Base-by-base conservation (phyloP, 805 yeast genomes). In the Pichia deserticola region DNA sequence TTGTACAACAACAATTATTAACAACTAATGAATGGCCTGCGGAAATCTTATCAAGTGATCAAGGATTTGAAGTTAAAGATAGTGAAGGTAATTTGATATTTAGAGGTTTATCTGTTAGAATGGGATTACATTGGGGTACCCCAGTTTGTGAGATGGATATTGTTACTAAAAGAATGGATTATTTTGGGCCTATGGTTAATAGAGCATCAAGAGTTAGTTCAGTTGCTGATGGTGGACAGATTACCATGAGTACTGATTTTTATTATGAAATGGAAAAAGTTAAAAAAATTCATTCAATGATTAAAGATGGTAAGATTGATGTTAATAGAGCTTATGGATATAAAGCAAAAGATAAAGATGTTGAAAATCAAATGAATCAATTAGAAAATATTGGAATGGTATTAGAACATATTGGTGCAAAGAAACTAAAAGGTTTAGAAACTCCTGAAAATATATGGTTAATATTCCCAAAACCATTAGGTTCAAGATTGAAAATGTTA, bases 101-200 rank as follows among this genome's bases (percentile, higher is more conserved):
- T 68, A 74, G 93, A 50, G 99, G 99, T 2, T 70, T 93, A 41
- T 86, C 95, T 0, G 99, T 93, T 9, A 78, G 99, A 62, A 93
- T 93, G 98, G 99, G 99, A 53, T 79, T 89, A 40, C 98, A 93
- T 66, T 93, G 98, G 96, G 99, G 99, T 54, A 75, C 85, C 1
- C 98, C 99, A 0, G 97, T 92, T 40, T 88, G 95, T 60, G 99
- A 93, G 65, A 78, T 85, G 7, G 99, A 93, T 70, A 84, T 92
- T 52, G 90, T 90, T 48, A 93, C 99, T 0, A 81, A 89, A 57
- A 81, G 99, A 71, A 93, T 93, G 99, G 99, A 93, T 69, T 93
- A 93, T 67, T 86, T 93, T 59, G 99, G 99, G 0, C 99, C 99
- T 0, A 90, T 93, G 89, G 99, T 93, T 34, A 93, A 93, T 61